A percentile compares a stretch with the other conserved stretches of the same genome.
Evolutionary conservation across 768 basidiomycete genomes (phyloP).

Genomic region (Lactarius evosmus): DNA sequence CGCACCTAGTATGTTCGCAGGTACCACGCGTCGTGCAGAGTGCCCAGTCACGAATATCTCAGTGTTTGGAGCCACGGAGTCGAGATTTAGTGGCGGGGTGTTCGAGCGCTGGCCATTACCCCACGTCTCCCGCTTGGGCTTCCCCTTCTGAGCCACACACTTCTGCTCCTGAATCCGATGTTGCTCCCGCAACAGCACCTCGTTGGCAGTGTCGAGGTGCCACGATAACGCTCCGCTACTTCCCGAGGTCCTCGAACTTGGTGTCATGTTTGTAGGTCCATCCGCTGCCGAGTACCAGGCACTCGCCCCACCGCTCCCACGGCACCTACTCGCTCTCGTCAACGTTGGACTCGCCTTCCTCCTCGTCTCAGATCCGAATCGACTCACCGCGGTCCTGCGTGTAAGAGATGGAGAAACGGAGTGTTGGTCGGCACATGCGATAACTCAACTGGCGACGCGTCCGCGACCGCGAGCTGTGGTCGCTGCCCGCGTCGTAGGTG

Average conservation of each 20-base stretch:
- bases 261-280: constrained; percentile 78
- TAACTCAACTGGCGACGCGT: constrained; percentile 41
- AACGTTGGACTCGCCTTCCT: constrained; percentile 46
- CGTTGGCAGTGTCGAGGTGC: constrained; percentile 75
- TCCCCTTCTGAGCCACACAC: constrained; percentile 44
- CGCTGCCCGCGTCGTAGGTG: constrained; percentile 78
- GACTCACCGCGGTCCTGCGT: constrained; percentile 67
- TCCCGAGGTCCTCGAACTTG: constrained; percentile 47
- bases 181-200: constrained; percentile 66
- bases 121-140: constrained; percentile 37
- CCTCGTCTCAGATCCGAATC: constrained; percentile 81
- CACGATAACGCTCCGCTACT: constrained; percentile 54
- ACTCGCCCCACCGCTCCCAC: constrained; percentile 79
- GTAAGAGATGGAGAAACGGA: constrained; percentile 63
- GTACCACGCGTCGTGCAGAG: constrained; percentile 50
- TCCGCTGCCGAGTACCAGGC: constrained; percentile 73
- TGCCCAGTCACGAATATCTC: constrained; percentile 16
- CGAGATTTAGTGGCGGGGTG: constrained; percentile 38
- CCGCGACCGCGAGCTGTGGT: constrained; percentile 47
- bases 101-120: constrained; percentile 49
- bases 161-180: constrained; percentile 45
- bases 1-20: constrained; percentile 55
- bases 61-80: constrained; percentile 26
- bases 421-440: constrained; percentile 44
- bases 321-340: constrained; percentile 45